Evolutionary conservation across 108 stramenopile species (phyloP).

Genomic region (Stephanodiscus minutulus): DNA sequence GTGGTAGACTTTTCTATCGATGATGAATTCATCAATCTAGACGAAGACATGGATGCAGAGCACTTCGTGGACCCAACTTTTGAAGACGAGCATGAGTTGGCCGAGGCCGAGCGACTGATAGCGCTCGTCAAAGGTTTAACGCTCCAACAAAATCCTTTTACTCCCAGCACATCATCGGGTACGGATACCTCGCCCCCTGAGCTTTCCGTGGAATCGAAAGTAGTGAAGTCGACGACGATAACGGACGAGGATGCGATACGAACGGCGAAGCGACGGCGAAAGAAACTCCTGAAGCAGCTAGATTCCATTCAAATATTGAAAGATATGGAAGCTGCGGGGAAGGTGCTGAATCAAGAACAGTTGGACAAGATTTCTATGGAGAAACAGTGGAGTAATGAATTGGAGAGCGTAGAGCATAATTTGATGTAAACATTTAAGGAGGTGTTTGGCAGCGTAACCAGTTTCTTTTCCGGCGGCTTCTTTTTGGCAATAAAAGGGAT

Average conservation of each 20-base stretch:
- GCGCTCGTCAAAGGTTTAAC: constrained; percentile 42
- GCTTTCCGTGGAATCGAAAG: constrained; percentile 5
- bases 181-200: constrained; percentile 14
- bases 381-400: constrained; percentile 45
- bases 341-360: constrained; percentile 56
- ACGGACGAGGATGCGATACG: constrained; percentile 54
- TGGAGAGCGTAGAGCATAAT: constrained; percentile 67
- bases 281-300: constrained; percentile 60
- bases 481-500: too few relatives aligned
- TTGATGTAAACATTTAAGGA: constrained; percentile 36
- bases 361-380: constrained; percentile 52
- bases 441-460: not conserved
- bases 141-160: not conserved
- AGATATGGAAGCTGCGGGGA: constrained; percentile 46
- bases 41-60: constrained; percentile 44
- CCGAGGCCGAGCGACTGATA: constrained; percentile 58
- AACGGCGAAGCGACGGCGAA: constrained; percentile 53
- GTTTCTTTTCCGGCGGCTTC: too few relatives aligned
- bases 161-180: not conserved
- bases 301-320: constrained; percentile 55
- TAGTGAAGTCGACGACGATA: constrained; percentile 52
- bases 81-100: constrained; percentile 49
- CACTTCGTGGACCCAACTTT: constrained; percentile 56
- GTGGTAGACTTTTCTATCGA: constrained; percentile 52
- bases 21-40: constrained; percentile 49